Evolutionary conservation across 495 filamentous ascomycete species (phyloP).

Genomic region (Ramalina intermedia): DNA sequence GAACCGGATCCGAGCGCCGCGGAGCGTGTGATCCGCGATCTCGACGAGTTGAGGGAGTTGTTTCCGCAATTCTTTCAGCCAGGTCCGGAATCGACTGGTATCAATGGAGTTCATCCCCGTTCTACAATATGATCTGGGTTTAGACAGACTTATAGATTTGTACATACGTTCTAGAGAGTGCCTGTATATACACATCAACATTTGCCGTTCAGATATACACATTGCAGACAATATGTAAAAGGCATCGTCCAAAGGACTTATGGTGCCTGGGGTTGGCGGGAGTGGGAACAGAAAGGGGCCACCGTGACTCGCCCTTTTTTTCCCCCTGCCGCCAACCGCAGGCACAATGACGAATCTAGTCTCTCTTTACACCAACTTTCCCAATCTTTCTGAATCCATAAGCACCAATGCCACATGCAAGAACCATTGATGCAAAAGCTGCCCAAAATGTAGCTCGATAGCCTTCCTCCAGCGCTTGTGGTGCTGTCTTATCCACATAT

Average conservation of each 20-base stretch:
- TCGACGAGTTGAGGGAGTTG: slow-evolving; percentile 55
- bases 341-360: not conserved
- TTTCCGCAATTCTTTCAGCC: slow-evolving; percentile 63
- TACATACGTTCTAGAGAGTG: no score
- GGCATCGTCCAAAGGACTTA: no score
- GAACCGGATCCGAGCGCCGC: slow-evolving; percentile 44
- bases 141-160: no score
- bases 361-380: slow-evolving; percentile 17
- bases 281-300: no score
- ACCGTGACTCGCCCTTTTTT: no score
- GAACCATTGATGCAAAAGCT: slow-evolving; percentile 28
- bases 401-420: slow-evolving; percentile 22
- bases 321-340: no score
- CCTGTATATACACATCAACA: no score
- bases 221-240: not conserved
- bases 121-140: no score
- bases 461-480: slow-evolving; percentile 30
- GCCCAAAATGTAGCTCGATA: slow-evolving; percentile 41
- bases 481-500: slow-evolving; percentile 11
- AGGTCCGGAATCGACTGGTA: no score
- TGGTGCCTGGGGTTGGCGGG: no score
- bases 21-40: slow-evolving; percentile 46
- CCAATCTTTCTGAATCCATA: slow-evolving; percentile 24
- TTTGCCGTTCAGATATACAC: not conserved
- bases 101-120: no score